Evolutionary conservation across 2,329 filamentous ascomycete species (phyloP).

Genomic region (Didymella keratinophila): DNA sequence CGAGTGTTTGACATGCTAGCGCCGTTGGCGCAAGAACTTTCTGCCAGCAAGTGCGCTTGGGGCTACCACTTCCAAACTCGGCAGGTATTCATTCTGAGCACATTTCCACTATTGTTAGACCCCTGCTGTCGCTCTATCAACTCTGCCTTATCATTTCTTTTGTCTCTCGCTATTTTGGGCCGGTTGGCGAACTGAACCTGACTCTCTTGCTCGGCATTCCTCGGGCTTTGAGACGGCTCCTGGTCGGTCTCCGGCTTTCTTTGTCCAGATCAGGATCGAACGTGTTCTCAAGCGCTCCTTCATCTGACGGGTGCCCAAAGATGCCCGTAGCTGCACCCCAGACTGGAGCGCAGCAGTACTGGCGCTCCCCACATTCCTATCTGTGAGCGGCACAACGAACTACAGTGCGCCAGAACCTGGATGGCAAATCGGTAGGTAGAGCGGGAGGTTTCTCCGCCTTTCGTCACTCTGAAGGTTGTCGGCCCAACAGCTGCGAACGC

Average conservation of each 20-base stretch:
- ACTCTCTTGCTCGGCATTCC: constrained; percentile 8
- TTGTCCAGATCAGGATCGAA: constrained; percentile 6
- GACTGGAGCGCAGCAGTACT: constrained; percentile 32
- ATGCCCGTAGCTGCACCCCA: constrained; percentile 32
- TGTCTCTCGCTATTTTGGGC: constrained; percentile 9
- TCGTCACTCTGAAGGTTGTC: constrained; percentile 17
- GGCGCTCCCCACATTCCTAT: constrained; percentile 30
- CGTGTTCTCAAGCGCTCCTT: constrained; percentile 2
- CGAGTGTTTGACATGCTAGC: constrained; percentile 13
- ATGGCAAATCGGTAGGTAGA: constrained; percentile 31
- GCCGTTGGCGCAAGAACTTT: constrained; percentile 16
- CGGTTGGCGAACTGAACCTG: background rate
- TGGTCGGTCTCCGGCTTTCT: constrained; percentile 7
- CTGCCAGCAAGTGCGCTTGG: constrained; percentile 5
- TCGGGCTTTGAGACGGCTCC: constrained; percentile 10
- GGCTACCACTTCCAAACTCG: constrained; percentile 22
- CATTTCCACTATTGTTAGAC: constrained; percentile 7
- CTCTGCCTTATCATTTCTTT: constrained; percentile 15
- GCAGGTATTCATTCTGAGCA: constrained; percentile 21
- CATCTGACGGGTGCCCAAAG: constrained; percentile 14
- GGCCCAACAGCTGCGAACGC: constrained; percentile 18
- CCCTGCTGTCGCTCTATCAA: constrained; percentile 17
- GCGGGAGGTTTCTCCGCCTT: constrained; percentile 20
- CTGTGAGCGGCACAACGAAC: constrained; percentile 27
- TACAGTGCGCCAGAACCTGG: constrained; percentile 13